Conservation (phyloP, 441 rosid genomes). For the Aleurites moluccanus region DNA sequence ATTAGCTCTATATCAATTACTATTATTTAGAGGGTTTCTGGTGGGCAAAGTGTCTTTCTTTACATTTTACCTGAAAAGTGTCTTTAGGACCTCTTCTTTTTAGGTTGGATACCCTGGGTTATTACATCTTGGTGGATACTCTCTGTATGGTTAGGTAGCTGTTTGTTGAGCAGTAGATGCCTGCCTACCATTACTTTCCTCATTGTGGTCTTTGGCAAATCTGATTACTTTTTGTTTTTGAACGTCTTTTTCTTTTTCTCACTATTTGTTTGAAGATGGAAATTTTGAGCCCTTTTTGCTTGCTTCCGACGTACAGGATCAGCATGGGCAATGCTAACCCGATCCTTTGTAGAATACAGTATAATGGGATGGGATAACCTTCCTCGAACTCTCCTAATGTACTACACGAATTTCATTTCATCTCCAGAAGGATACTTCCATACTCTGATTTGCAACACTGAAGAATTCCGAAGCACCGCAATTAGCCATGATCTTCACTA, state of each 20-base stretch:
- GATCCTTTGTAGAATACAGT: conserved; percentile 72
- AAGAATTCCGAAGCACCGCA: conserved; percentile 57
- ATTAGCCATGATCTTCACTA: conserved; percentile 85
- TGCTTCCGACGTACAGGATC: conserved; percentile 53
- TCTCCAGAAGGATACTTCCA: conserved; percentile 98
- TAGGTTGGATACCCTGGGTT: conserved; percentile 1
- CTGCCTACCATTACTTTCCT: background rate
- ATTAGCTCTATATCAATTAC: background rate
- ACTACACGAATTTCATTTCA: conserved; percentile 81
- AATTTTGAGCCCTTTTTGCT: background rate
- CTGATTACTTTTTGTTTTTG: background rate
- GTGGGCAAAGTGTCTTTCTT: background rate
- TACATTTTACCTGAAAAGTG: background rate
- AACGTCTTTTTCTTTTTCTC: background rate
- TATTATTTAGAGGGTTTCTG: background rate
- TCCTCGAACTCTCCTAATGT: conserved; percentile 83
- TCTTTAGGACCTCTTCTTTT: background rate
- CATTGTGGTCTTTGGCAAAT: background rate
- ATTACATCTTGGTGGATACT: background rate
- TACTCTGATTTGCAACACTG: conserved; percentile 75
- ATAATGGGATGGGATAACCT: conserved; percentile 91
- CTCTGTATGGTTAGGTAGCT: conserved; percentile 1
- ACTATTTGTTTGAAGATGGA: background rate
- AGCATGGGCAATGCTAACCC: conserved; percentile 77
- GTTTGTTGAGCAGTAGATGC: background rate